Evolutionary conservation across 164 flowering plant genomes (phyloP), one percentile per base, ranked within the genome.

Genomic region (Chimonanthus salicifolius): DNA sequence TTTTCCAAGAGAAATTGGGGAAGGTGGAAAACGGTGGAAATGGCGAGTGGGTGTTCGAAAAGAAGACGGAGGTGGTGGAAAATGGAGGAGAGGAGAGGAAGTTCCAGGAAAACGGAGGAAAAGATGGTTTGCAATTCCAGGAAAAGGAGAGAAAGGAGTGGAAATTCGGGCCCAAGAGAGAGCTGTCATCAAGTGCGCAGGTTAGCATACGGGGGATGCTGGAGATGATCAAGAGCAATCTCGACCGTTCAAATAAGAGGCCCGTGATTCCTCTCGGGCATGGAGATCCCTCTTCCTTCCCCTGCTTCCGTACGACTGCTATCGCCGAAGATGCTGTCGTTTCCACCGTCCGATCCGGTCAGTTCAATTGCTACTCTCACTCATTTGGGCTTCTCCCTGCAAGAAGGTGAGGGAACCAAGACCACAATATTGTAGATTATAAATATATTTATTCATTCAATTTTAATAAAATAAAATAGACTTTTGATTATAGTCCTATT

Each of bases 221-320:
- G 11, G 54, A 8, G 70, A 67, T 11, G 62, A 1, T 88, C 3
- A 72, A 64, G 71, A 72, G 63, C 20, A 54, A 0, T 80, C 78
- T 72, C 64, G 83, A 44, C 21, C 67, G 79, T 71, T 71, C 67
- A 9, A 86, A 84, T 43, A 6, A 60, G 5, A 75, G 87, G 60
- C 75, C 78, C 0, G 50, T 75, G 13, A 77, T 89, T 63, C 84
- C 85, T 50, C 80, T 91, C 51, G 90, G 87, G 50, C 87, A 82
- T 47, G 96, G 96, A 47, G 96, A 91, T 66, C 96, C 96, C 20
- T 79, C 86, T 4, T 72, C 58, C 5, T 83, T 79, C 50, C 80
- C 82, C 2, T 80, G 75, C 62, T 84, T 83, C 43, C 74, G 82
- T 3, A 81, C 85, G 4, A 8, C 79, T 6, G 16, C 69, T 0